phyloP scores from a whole-genome alignment of 306 rosid species.

The Chamaecrista fasciculata region DNA sequence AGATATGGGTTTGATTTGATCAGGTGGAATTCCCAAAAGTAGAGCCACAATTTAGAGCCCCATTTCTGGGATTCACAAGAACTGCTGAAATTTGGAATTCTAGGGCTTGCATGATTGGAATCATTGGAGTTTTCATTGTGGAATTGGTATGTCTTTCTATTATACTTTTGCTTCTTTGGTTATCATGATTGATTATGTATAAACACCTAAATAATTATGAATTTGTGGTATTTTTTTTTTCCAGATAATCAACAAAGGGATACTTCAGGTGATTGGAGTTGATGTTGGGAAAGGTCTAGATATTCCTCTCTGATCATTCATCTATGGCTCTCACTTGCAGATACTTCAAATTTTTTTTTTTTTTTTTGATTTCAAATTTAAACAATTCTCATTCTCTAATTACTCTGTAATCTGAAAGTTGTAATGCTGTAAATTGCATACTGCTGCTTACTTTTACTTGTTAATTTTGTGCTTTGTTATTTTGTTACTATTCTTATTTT shows the following conservation, averaged over 20 bases:
- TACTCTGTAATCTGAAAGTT: neutral
- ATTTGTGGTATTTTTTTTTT: constrained; percentile 40
- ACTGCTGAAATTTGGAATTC: constrained; percentile 95
- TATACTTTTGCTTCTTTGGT: neutral
- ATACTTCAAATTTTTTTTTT: neutral
- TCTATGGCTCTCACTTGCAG: neutral
- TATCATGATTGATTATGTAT: too few relatives aligned
- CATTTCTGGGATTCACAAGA: constrained; percentile 84
- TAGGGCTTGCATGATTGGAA: constrained; percentile 94
- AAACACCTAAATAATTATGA: too few relatives aligned
- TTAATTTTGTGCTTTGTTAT: too few relatives aligned
- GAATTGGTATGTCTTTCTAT: constrained; percentile 49
- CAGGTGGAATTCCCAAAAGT: constrained; percentile 84
- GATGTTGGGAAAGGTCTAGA: constrained; percentile 94
- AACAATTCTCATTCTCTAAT: neutral
- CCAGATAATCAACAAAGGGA: constrained; percentile 81
- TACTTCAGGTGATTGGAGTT: constrained; percentile 81
- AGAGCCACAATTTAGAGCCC: constrained; percentile 65
- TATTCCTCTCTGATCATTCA: constrained; percentile 61
- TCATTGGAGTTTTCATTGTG: constrained; percentile 72
- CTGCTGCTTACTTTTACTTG: neutral
- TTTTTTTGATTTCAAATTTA: neutral
- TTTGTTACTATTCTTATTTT: too few relatives aligned
- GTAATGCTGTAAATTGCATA: neutral
- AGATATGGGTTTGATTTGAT: too few relatives aligned